These are phyloP conservation scores for Vigna unguiculata DNA, from an alignment of 306 rosid species.

Conservation along the genomic window DNA sequence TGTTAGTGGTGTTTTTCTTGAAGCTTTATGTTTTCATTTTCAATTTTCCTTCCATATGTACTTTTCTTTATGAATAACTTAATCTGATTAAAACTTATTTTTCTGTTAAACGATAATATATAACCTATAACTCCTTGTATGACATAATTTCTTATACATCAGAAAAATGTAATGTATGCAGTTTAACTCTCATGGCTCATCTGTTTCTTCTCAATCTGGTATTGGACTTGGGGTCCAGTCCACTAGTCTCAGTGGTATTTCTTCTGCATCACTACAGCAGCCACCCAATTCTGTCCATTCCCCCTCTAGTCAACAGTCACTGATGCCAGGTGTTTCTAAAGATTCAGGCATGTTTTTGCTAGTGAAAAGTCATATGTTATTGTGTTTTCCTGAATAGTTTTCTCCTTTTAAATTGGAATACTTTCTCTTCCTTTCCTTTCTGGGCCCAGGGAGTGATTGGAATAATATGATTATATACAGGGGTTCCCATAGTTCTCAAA, in stretches of 20 bases:
- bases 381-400: conserved; percentile 24
- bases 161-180: conserved; percentile 55
- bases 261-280: conserved; percentile 74
- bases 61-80: conserved; percentile 7
- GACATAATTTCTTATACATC: not conserved
- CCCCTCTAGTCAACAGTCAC: conserved; percentile 73
- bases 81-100: conserved; percentile 7
- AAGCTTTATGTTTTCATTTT: conserved; percentile 1
- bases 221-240: conserved; percentile 83
- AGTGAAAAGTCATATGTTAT: not conserved
- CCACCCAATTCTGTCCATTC: conserved; percentile 73
- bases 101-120: conserved; percentile 28
- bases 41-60: conserved; percentile 9
- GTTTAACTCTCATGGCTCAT: conserved; percentile 77
- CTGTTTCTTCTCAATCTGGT: conserved; percentile 81
- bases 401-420: conserved; percentile 10
- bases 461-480: conserved; percentile 16
- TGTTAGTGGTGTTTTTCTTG: not conserved
- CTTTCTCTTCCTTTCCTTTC: conserved; percentile 25
- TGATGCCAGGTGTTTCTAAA: conserved; percentile 65
- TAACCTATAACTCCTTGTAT: conserved; percentile 3
- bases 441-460: conserved; percentile 24
- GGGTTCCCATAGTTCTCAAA: not conserved
- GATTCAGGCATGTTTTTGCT: conserved; percentile 64
- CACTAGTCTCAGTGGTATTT: conserved; percentile 66